A percentile compares a stretch with the other conserved stretches of the same genome.
These are phyloP conservation scores for Aspergillus conjunctus DNA, from an alignment of 495 filamentous ascomycete genomes.

Conservation along the genomic window DNA sequence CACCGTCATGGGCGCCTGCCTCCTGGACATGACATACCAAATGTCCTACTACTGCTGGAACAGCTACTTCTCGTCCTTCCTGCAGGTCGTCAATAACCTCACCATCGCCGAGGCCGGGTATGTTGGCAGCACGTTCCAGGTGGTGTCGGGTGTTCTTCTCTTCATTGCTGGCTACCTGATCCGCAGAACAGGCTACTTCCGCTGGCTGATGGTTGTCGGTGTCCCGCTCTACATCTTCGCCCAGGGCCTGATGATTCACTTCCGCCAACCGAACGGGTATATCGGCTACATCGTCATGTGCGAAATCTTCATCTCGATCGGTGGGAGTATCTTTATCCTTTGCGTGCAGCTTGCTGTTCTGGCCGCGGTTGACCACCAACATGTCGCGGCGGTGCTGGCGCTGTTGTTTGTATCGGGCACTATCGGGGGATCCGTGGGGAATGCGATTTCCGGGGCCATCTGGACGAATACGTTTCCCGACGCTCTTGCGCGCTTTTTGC, in stretches of 20 bases:
- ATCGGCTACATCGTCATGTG: slow-evolving; percentile 71
- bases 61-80: slow-evolving; percentile 65
- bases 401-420: slow-evolving; percentile 60
- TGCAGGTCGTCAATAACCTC: slow-evolving; percentile 70
- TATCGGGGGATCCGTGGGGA: slow-evolving; percentile 67
- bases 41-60: slow-evolving; percentile 58
- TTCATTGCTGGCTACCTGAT: slow-evolving; percentile 55
- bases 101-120: slow-evolving; percentile 55
- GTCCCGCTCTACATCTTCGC: slow-evolving; percentile 61
- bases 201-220: slow-evolving; percentile 53
- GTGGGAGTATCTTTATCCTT: slow-evolving; percentile 60
- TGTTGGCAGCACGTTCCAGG: slow-evolving; percentile 52
- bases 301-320: slow-evolving; percentile 71
- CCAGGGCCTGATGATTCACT: slow-evolving; percentile 62
- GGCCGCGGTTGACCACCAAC: slow-evolving; percentile 63
- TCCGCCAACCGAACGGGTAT: slow-evolving; percentile 58
- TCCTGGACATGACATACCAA: slow-evolving; percentile 59
- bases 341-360: slow-evolving; percentile 67
- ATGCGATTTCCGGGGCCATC: slow-evolving; percentile 62
- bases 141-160: slow-evolving; percentile 47
- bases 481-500: slow-evolving; percentile 57
- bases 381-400: slow-evolving; percentile 67
- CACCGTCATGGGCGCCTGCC: slow-evolving; percentile 64
- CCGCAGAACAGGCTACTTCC: slow-evolving; percentile 57
- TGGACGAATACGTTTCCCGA: slow-evolving; percentile 64